phyloP scores from a whole-genome alignment of 441 rosid species.

The Erysimum pusillum region DNA sequence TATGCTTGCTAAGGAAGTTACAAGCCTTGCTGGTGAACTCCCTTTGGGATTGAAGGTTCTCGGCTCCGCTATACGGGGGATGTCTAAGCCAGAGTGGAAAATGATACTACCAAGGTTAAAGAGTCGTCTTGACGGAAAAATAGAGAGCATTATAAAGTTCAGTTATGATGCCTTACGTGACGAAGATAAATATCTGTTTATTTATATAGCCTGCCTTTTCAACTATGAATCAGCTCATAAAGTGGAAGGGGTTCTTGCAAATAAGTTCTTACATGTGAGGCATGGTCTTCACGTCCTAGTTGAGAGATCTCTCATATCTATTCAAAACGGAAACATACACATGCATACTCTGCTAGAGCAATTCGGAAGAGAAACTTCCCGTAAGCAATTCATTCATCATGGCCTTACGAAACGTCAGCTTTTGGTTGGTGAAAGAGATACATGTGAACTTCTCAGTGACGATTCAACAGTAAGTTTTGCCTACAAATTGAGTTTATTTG shows the following conservation, averaged over 20 bases:
- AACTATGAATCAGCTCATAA: rapidly evolving
- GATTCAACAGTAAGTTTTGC: background rate
- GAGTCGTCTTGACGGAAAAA: background rate
- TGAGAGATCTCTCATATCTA: conserved; percentile 1
- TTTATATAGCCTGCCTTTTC: background rate
- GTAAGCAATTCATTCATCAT: background rate
- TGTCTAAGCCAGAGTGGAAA: background rate
- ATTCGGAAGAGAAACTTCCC: background rate
- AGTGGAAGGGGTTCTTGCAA: background rate
- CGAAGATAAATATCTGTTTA: background rate
- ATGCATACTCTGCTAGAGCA: background rate
- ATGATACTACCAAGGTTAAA: background rate
- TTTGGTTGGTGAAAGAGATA: background rate
- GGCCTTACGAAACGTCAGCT: background rate
- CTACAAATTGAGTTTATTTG: background rate
- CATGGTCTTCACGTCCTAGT: background rate
- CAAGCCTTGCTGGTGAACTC: background rate
- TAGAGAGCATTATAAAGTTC: background rate
- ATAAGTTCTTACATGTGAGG: rapidly evolving
- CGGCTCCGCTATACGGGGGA: background rate
- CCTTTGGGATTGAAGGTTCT: background rate
- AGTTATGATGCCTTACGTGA: background rate
- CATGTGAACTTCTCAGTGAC: background rate
- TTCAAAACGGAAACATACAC: rapidly evolving
- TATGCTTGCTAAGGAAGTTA: background rate